These are phyloP conservation scores for Hemisphaericaspora lyxosophila DNA, from an alignment of 1,139 yeast genomes.

Conservation along the genomic window DNA sequence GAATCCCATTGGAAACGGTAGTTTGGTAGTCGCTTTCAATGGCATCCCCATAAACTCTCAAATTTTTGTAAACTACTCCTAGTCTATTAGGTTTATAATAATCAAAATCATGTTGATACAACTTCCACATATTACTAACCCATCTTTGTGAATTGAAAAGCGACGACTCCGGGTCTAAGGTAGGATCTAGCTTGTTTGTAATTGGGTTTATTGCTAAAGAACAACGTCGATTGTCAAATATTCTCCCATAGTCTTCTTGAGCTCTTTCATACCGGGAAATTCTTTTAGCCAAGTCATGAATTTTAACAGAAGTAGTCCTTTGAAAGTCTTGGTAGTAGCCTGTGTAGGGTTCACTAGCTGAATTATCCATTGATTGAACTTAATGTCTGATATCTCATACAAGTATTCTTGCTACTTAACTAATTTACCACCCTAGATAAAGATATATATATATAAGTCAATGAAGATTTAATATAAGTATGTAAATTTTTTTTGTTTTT, in stretches of 20 bases:
- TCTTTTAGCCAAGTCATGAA: constrained; percentile 13
- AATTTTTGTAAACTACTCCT: constrained; percentile 67
- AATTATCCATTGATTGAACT: constrained; percentile 11
- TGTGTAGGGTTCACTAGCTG: too few relatives aligned
- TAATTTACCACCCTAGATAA: too few relatives aligned
- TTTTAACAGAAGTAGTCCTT: constrained; percentile 12
- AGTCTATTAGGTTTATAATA: constrained; percentile 62
- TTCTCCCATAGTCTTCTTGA: not conserved
- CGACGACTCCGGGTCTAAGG: constrained; percentile 12
- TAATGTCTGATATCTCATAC: not conserved
- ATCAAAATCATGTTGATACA: constrained; percentile 58
- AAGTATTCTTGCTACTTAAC: not conserved
- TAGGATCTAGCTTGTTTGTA: constrained; percentile 14
- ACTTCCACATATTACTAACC: constrained; percentile 66
- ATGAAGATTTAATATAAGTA: too few relatives aligned
- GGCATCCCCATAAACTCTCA: constrained; percentile 73
- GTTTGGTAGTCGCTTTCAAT: constrained; percentile 77
- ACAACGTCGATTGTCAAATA: not conserved
- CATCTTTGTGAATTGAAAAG: constrained; percentile 33
- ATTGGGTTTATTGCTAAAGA: constrained; percentile 13
- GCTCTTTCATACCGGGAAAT: constrained; percentile 2
- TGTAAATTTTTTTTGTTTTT: too few relatives aligned
- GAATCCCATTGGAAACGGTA: constrained; percentile 56
- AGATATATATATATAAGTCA: too few relatives aligned
- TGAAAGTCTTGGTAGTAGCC: constrained; percentile 14